Percentiles rank a stretch among this genome's conserved stretches.
phyloP scores from a whole-genome alignment of 208 protist species.

The Wallacemonas sp. region DNA sequence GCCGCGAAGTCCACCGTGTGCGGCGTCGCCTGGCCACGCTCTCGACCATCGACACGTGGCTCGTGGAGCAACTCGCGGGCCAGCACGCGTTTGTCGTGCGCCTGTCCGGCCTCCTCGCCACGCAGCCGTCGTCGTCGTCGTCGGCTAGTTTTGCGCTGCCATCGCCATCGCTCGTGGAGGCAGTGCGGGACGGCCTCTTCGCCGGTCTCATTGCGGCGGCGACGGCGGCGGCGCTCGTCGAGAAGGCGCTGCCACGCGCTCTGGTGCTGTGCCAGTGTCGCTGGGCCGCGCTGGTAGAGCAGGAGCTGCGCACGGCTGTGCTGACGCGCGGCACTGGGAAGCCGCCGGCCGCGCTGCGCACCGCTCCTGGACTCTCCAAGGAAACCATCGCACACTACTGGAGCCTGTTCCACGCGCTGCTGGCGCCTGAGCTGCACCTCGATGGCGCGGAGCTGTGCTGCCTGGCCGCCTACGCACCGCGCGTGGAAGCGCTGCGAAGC shows the following conservation, averaged over 20 bases:
- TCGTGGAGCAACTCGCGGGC: slow-evolving; percentile 37
- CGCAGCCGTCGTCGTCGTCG: too few species aligned
- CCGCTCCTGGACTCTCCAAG: slow-evolving; percentile 42
- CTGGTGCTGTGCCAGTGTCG: slow-evolving; percentile 33
- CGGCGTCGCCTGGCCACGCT: slow-evolving; percentile 16
- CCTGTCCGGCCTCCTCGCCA: slow-evolving; percentile 21
- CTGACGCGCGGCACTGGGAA: slow-evolving; percentile 23
- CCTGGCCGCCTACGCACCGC: slow-evolving; percentile 57
- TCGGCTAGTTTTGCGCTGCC: too few species aligned
- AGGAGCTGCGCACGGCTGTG: slow-evolving; percentile 53
- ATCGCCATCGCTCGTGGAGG: slow-evolving; percentile 16
- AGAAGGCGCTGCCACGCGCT: slow-evolving; percentile 25
- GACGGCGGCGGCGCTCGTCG: slow-evolving; percentile 40
- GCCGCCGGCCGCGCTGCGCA: slow-evolving; percentile 38
- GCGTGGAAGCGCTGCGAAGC: slow-evolving; percentile 36
- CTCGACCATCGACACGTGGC: slow-evolving; percentile 16
- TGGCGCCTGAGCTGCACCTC: slow-evolving; percentile 65
- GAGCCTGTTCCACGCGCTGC: slow-evolving; percentile 49
- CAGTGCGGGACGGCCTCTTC: slow-evolving; percentile 32
- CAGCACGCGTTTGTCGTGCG: slow-evolving; percentile 32
- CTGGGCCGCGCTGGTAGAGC: slow-evolving; percentile 59
- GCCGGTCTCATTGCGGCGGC: slow-evolving; percentile 35
- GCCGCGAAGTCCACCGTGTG: slow-evolving; percentile 37
- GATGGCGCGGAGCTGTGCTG: slow-evolving; percentile 66
- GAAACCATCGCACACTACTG: slow-evolving; percentile 64